Evolutionary conservation across 768 basidiomycete species (phyloP).

Genomic region (Mycena indigotica): DNA sequence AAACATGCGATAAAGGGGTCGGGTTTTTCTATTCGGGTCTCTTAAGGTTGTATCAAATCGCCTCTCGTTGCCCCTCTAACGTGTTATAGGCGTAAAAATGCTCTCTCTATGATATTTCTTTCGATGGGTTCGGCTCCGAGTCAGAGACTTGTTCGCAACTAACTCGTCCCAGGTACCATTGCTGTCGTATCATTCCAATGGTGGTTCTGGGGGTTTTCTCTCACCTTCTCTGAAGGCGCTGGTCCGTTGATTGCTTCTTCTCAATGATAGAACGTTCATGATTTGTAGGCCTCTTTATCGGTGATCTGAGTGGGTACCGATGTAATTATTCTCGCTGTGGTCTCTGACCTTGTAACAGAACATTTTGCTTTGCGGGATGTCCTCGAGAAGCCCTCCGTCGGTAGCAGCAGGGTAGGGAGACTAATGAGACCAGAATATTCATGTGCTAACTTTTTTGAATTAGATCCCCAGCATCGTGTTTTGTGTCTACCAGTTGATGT

Average conservation of each 20-base stretch:
- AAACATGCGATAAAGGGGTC: slow-evolving; percentile 47
- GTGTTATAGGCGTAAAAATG: slow-evolving; percentile 85
- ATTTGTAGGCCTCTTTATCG: slow-evolving; percentile 79
- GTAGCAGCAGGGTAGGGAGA: slow-evolving; percentile 39
- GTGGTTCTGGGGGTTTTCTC: slow-evolving; percentile 95
- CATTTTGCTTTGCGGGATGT: slow-evolving; percentile 86
- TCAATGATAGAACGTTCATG: no score
- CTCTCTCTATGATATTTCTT: slow-evolving; percentile 86
- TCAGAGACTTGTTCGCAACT: not conserved
- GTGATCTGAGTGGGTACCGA: slow-evolving; percentile 67
- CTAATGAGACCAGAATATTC: not conserved
- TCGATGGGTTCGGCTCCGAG: not conserved
- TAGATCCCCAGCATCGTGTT: slow-evolving; percentile 77
- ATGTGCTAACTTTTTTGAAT: slow-evolving; percentile 8
- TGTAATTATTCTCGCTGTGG: no score
- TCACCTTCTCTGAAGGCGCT: slow-evolving; percentile 83
- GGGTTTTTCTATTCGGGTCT: slow-evolving; percentile 92
- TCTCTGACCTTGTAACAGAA: no score
- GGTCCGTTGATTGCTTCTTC: no score
- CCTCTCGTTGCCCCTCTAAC: no score
- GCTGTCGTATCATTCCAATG: slow-evolving; percentile 88
- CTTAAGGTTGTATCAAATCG: no score
- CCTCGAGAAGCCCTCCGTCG: slow-evolving; percentile 72
- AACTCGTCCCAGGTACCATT: slow-evolving; percentile 71
- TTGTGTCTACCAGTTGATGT: slow-evolving; percentile 88